Evolutionary conservation across 768 basidiomycete species (phyloP).

Genomic region (Pleurotus tuoliensis): DNA sequence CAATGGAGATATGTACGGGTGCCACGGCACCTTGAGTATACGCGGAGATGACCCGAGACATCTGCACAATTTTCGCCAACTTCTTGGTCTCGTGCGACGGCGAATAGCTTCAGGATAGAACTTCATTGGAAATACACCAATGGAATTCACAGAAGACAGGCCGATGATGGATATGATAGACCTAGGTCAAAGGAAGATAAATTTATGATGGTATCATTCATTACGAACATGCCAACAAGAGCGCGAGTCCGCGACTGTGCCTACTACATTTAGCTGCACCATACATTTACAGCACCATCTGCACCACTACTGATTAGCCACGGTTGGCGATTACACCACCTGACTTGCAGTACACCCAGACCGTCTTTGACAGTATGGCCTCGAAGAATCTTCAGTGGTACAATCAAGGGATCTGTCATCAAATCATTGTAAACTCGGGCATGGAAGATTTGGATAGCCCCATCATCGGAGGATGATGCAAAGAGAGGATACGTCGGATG

Average conservation of each 20-base stretch:
- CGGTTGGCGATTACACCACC: constrained; percentile 86
- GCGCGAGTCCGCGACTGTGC: not conserved
- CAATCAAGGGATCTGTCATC: constrained; percentile 96
- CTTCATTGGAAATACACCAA: not conserved
- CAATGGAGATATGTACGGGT: not conserved
- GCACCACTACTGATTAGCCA: constrained; percentile 94
- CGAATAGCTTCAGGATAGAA: too few species aligned
- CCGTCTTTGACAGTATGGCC: constrained; percentile 87
- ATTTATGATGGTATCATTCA: not conserved
- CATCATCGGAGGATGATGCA: constrained; percentile 95
- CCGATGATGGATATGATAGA: not conserved
- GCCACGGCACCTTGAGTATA: too few species aligned
- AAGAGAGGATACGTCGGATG: constrained; percentile 95
- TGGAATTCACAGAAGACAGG: not conserved
- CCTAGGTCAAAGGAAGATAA: too few species aligned
- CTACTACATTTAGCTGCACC: constrained; percentile 64
- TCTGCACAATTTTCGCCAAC: too few species aligned
- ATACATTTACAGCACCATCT: constrained; percentile 83
- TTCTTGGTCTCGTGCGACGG: too few species aligned
- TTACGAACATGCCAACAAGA: not conserved
- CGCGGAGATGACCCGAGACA: too few species aligned
- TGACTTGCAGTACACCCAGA: constrained; percentile 86
- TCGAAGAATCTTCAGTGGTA: constrained; percentile 92
- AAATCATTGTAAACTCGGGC: constrained; percentile 91
- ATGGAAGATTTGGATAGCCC: constrained; percentile 96